Conservation (phyloP, 2,329 filamentous ascomycete genomes). For the Fusarium avenaceum region DNA sequence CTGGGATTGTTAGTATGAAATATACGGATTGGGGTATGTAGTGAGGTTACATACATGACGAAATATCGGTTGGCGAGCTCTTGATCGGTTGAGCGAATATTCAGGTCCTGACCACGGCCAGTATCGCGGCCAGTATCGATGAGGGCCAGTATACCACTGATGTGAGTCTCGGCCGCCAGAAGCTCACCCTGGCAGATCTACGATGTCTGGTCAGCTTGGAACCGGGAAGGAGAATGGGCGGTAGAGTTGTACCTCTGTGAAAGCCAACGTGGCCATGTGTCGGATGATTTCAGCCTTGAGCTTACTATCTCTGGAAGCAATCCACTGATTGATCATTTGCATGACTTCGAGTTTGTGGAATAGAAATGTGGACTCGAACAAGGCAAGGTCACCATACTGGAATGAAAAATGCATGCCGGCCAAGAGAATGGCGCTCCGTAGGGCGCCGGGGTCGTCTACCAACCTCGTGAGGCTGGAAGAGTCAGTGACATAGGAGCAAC, state of each 20-base stretch:
- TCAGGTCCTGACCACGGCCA: not conserved
- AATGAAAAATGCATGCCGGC: constrained; percentile 29
- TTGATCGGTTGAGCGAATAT: not conserved
- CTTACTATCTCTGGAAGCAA: not conserved
- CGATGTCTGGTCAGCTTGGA: accelerated
- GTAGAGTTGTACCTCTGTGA: constrained; percentile 33
- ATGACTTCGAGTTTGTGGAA: constrained; percentile 27
- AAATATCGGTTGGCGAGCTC: constrained; percentile 20
- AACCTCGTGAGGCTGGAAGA: not conserved
- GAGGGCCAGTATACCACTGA: constrained; percentile 17
- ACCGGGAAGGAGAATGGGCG: too few species aligned
- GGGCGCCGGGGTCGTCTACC: not conserved
- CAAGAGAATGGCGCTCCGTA: constrained; percentile 14
- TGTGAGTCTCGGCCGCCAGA: constrained; percentile 12
- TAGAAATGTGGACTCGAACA: constrained; percentile 15
- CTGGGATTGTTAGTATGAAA: not conserved
- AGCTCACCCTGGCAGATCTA: constrained; percentile 19
- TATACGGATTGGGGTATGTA: not conserved
- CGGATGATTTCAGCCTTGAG: not conserved
- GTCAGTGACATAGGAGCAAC: not conserved
- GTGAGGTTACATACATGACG: not conserved
- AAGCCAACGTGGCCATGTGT: constrained; percentile 20
- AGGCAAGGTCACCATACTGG: constrained; percentile 3
- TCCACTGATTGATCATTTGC: constrained; percentile 19
- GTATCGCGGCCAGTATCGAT: constrained; percentile 2